Percentiles rank a stretch among this genome's conserved stretches.
phyloP scores from a whole-genome alignment of 306 rosid species.

The Begonia peltatifolia region DNA sequence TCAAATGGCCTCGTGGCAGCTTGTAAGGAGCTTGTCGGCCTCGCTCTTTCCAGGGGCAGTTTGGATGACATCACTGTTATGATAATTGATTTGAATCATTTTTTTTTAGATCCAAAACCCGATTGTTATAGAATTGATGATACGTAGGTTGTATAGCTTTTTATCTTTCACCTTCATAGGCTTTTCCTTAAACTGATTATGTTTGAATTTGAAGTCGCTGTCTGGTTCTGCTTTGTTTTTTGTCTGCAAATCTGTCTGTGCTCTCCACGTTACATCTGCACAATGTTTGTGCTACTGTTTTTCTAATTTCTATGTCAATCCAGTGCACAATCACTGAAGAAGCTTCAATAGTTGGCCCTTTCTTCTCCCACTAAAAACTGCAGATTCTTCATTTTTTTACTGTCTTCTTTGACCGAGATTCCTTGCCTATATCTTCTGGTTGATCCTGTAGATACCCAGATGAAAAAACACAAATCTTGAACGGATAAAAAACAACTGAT shows the following conservation, averaged over 20 bases:
- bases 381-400: constrained; percentile 2
- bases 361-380: constrained; percentile 3
- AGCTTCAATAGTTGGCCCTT: not conserved
- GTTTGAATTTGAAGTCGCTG: too few species aligned
- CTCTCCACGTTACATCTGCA: too few species aligned
- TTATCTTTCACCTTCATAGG: too few species aligned
- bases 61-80: constrained; percentile 54
- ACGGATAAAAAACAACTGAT: not conserved
- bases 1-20: constrained; percentile 30
- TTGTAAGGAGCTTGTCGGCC: constrained; percentile 49
- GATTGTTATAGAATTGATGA: not conserved
- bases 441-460: constrained; percentile 6
- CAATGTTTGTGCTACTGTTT: not conserved
- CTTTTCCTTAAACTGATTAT: too few species aligned
- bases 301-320: not conserved
- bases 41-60: constrained; percentile 41
- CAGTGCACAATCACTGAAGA: too few species aligned
- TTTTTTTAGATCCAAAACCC: constrained; percentile 14
- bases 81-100: constrained; percentile 38
- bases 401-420: constrained; percentile 8
- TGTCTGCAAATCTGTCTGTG: too few species aligned
- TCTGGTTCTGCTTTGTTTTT: too few species aligned
- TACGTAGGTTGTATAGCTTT: too few species aligned
- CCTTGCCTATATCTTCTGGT: constrained; percentile 2
- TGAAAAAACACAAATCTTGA: constrained; percentile 5